These are phyloP conservation scores for Chaetomium sp. DNA, from an alignment of 2,329 filamentous ascomycete genomes.

Conservation along the genomic window DNA sequence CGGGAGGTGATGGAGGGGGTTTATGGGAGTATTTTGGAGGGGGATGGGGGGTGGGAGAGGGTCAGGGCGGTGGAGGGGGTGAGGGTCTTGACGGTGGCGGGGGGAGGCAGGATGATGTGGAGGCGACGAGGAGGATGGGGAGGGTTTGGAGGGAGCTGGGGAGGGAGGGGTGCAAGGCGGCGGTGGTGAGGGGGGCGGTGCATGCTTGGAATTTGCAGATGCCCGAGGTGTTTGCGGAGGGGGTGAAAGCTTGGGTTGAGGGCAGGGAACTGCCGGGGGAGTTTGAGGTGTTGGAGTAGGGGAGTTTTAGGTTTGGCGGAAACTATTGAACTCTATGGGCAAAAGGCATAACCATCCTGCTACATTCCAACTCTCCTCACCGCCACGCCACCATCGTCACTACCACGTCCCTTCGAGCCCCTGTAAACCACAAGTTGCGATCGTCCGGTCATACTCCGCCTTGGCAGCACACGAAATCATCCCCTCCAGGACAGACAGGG, in stretches of 20 bases:
- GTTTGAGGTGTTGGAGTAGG: conserved; percentile 23
- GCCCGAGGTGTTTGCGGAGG: conserved; percentile 44
- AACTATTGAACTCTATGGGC: no score
- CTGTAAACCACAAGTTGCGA: no score
- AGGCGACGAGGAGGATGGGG: conserved; percentile 39
- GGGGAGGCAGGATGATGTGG: conserved; percentile 41
- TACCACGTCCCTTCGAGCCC: no score
- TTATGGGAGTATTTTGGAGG: not conserved
- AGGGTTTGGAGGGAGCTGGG: conserved; percentile 23
- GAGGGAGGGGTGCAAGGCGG: conserved; percentile 27
- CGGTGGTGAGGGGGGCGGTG: conserved; percentile 42
- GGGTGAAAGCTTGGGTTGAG: conserved; percentile 42
- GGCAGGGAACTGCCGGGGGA: conserved; percentile 26
- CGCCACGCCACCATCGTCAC: no score
- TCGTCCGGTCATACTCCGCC: no score
- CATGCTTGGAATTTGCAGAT: conserved; percentile 48
- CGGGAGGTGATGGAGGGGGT: not conserved
- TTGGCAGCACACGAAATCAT: not conserved
- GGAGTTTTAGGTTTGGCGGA: not conserved
- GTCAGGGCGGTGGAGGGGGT: conserved; percentile 34
- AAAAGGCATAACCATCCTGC: no score
- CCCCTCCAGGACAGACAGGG: not conserved
- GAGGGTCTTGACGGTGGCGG: conserved; percentile 38
- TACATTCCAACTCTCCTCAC: no score
- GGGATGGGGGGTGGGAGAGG: conserved; percentile 31